Base-by-base conservation (phyloP, 2,329 filamentous ascomycete genomes). In the Venturia oleaginea region DNA sequence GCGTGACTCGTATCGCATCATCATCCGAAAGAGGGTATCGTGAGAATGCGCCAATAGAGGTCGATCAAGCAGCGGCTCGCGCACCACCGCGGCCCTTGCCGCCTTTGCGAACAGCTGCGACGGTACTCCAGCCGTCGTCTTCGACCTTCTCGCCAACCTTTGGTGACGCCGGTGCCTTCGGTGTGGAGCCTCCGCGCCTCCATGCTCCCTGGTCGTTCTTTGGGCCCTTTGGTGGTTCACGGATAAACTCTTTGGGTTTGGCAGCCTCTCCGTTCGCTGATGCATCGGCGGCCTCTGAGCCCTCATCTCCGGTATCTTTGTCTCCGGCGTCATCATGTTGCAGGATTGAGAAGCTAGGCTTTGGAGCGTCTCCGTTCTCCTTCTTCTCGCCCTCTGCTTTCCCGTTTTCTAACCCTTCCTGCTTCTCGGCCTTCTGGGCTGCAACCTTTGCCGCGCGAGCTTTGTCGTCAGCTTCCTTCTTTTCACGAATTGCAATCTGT, bases 381-480 rank as follows among this genome's bases (percentile, higher is more conserved):
- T 62, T 62, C 48, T 59, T 38, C 76, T 73, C 57, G 69, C 65
- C 62, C 57, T 71, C 60, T 40, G 65, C 65, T 61, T 73, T 72
- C 46, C 67, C 68, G 70, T 75, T 67, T 66, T 70, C 67, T 68
- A 70, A 60, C 69, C 17, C 32, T 62, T 77, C 73, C 27, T 72
- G 65, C 30, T 67, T 75, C 72, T 69, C 82, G 66, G 84, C 82
- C 75, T 86, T 86, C 30, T 83, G 77, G n/a, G 81, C 82, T 61
- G 85, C 82, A 73, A 84, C 86, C n/a, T 84, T 86, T 40, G 75
- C 77, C 62, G 86, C 91, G 76, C 91, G 92, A 55, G 85, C 88
- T 80, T 92, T 94, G 67, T 94, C 91, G 0, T 94, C 91, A 0
- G 88, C 86, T 70, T 96, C 92, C 73, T 88, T 90, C 84, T 95